Evolutionary conservation across 2,329 filamentous ascomycete genomes (phyloP), one percentile per base, ranked within the genome.

Genomic region (Monosporascus sp.): DNA sequence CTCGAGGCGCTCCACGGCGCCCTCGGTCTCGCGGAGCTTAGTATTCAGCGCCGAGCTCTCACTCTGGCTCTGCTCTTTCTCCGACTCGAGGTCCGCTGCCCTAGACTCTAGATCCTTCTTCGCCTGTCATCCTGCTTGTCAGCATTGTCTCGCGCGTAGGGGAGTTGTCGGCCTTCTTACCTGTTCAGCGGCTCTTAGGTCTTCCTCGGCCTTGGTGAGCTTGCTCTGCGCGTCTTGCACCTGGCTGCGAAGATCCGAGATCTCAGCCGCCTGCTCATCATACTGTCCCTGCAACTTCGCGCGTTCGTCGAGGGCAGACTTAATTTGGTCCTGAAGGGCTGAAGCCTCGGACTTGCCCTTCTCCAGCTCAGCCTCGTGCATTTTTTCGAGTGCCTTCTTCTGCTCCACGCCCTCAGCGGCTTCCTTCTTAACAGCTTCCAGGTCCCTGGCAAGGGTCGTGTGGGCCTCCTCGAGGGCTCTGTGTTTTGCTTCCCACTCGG

Each of bases 221-320:
- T 72, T 71, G 52, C 67, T 61, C 52, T 72, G 65, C 4, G 70
- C 70, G 48, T 65, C 63, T 50, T 72, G 66, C 6, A 57, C 56
- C 53, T 71, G 57, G 51, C 63, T 62, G 49, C 67, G 58, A 35
- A 71, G 63, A n/a, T 52, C 58, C 15, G 63, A 55, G 37, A 69
- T 53, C 60, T 69, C 63, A 44, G 57, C 51, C 18, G 61, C 52
- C 48, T 67, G 63, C 55, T 72, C 66, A 15, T 65, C 63, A 25
- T 63, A 59, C 47, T 65, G 57, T 52, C 64, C 63, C 61, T 69
- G 64, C n/a, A 67, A 52, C 38, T 60, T 52, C 38, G 63, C 60
- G 7, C 57, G 58, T 52, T 70, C 66, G 15, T 61, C 65, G 8
- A 63, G 54, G 27, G 58, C 56, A 22, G 61, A 53, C 52, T 65